phyloP scores from a whole-genome alignment of 192 early-diverging fungal genomes.

The Fimicolochytrium jonesii region DNA sequence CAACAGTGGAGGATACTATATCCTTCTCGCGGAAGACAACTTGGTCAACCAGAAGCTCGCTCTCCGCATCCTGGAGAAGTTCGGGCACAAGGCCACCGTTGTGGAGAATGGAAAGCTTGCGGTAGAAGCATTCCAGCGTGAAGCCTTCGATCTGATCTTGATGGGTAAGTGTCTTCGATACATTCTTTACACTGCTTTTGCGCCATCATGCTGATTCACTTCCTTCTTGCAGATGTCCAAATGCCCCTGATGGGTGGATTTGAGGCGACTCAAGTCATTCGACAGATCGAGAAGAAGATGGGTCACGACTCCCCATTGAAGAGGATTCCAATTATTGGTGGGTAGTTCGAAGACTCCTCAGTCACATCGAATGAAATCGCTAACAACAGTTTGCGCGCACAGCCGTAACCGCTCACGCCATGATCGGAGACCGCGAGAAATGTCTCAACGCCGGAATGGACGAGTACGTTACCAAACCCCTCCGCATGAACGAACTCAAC shows the following conservation, averaged over 20 bases:
- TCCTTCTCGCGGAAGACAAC: conserved; percentile 83
- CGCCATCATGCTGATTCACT: too few relatives aligned
- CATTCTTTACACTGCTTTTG: too few relatives aligned
- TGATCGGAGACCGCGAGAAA: conserved; percentile 84
- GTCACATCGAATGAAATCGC: too few relatives aligned
- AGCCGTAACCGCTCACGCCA: conserved; percentile 85
- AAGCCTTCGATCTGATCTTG: conserved; percentile 64
- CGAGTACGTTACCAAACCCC: conserved; percentile 63
- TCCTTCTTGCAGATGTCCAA: too few relatives aligned
- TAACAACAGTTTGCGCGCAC: too few relatives aligned
- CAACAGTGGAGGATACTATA: conserved; percentile 40
- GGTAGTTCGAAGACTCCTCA: too few relatives aligned
- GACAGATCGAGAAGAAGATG: conserved; percentile 54
- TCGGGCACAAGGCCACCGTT: conserved; percentile 72
- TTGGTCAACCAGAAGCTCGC: conserved; percentile 74
- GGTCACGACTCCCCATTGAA: conserved; percentile 46
- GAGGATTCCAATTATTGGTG: conserved; percentile 62
- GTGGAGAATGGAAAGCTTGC: conserved; percentile 78
- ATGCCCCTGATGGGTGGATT: conserved; percentile 91
- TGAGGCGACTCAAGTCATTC: conserved; percentile 77
- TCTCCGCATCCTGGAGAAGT: conserved; percentile 22
- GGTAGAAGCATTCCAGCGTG: conserved; percentile 61
- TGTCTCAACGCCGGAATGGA: conserved; percentile 83
- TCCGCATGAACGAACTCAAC: conserved; percentile 60
- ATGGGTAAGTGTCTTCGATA: too few relatives aligned